A percentile compares a stretch with the other conserved stretches of the same genome.
Conservation (phyloP, 2,329 filamentous ascomycete genomes). For the Orbilia brochopaga region DNA sequence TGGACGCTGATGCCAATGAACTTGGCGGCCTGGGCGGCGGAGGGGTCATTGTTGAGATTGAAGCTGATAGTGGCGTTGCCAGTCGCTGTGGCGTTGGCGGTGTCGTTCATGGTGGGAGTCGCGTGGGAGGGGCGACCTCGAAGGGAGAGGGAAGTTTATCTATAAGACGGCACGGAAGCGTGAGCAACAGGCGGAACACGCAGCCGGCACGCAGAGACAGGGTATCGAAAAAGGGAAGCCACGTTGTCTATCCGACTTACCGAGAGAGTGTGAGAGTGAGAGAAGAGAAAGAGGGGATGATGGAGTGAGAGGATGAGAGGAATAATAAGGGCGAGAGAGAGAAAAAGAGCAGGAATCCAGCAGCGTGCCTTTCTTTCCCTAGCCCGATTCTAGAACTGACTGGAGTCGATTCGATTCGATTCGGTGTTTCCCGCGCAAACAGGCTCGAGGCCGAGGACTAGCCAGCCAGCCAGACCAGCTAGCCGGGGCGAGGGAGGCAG, state of each 20-base stretch:
- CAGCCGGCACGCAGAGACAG: background rate
- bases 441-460: background rate
- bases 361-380: no score
- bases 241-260: background rate
- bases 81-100: constrained; percentile 21
- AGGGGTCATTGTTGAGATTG: constrained; percentile 30
- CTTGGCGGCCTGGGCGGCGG: constrained; percentile 25
- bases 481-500: no score
- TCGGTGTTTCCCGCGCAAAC: background rate
- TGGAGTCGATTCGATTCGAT: background rate
- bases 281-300: background rate
- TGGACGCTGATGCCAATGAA: constrained; percentile 39
- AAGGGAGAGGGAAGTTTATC: background rate
- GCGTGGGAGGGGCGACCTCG: background rate
- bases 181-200: background rate
- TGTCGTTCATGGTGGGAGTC: background rate
- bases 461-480: no score
- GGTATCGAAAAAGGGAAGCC: background rate
- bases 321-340: background rate
- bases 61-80: constrained; percentile 6
- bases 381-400: background rate
- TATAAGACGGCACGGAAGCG: background rate
- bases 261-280: background rate
- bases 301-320: background rate
- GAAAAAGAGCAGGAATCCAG: background rate